Evolutionary conservation across 371 early-diverging fungal species (phyloP).

Genomic region (Blakeslea trispora): DNA sequence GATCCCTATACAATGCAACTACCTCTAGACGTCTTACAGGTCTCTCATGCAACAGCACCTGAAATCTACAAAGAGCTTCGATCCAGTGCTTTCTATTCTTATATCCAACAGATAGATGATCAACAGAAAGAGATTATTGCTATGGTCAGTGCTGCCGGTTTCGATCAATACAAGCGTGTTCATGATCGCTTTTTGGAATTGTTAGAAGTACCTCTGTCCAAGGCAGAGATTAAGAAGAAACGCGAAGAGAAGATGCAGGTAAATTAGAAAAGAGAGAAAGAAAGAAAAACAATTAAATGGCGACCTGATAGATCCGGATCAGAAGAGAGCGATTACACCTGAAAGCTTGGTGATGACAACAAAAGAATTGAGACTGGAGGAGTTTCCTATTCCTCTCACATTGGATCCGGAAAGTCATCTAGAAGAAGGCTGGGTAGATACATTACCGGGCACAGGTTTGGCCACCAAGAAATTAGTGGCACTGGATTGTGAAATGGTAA

Average conservation of each 20-base stretch:
- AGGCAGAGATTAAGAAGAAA: constrained; percentile 27
- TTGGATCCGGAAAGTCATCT: constrained; percentile 29
- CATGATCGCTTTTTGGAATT: constrained; percentile 31
- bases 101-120: constrained; percentile 12
- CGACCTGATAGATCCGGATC: constrained; percentile 18
- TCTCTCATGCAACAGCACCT: constrained; percentile 13
- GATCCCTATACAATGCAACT: constrained; percentile 28
- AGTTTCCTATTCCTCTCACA: constrained; percentile 49
- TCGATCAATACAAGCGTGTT: constrained; percentile 28
- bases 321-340: constrained; percentile 16
- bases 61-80: constrained; percentile 20
- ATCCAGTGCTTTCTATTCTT: constrained; percentile 2
- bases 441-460: constrained; percentile 26
- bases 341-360: constrained; percentile 34
- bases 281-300: background rate
- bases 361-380: constrained; percentile 40
- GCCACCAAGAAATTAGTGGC: constrained; percentile 53
- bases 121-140: constrained; percentile 15
- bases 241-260: constrained; percentile 23
- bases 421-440: constrained; percentile 50
- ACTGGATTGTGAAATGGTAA: constrained; percentile 81
- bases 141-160: constrained; percentile 21
- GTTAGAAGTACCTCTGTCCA: constrained; percentile 30
- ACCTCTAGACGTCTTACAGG: constrained; percentile 14
- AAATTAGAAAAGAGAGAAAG: background rate